Percentiles rank a stretch among this genome's conserved stretches.
phyloP scores from a whole-genome alignment of 73 alveolate species.

The Symbiodinium natans region DNA sequence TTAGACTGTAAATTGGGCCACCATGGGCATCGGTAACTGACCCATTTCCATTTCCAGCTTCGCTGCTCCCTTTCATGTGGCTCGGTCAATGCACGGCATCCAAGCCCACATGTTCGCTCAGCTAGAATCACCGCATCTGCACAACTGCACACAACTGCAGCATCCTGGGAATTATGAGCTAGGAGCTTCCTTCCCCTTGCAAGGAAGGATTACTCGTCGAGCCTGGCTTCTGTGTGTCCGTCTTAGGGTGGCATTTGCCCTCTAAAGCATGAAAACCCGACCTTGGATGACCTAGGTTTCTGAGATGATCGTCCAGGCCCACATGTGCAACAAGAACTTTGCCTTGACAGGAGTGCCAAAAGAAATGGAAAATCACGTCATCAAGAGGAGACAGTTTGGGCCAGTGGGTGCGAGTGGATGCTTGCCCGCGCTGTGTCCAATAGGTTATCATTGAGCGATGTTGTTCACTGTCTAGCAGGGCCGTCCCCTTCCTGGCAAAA shows the following conservation, averaged over 20 bases:
- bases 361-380: neutral
- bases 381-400: neutral
- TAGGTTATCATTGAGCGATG: neutral
- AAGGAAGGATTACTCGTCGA: neutral
- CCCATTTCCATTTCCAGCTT: too few relatives aligned
- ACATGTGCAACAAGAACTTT: neutral
- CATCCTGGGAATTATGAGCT: neutral
- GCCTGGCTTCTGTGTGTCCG: neutral
- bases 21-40: too few relatives aligned
- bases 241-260: neutral
- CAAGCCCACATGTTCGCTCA: neutral
- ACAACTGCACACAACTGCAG: neutral
- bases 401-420: neutral
- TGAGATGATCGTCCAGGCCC: too few relatives aligned
- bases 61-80: neutral
- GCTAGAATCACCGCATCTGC: too few relatives aligned
- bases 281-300: neutral
- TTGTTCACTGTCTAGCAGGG: neutral
- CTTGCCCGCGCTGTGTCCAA: neutral
- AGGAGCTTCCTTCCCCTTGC: neutral
- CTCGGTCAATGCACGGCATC: neutral
- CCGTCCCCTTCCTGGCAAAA: neutral
- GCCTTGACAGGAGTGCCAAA: slow-evolving; percentile 2
- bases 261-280: neutral
- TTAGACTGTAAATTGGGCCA: neutral